Percentiles rank a stretch among this genome's conserved stretches.
phyloP scores from a whole-genome alignment of 306 rosid species.

The Corylus heterophylla region DNA sequence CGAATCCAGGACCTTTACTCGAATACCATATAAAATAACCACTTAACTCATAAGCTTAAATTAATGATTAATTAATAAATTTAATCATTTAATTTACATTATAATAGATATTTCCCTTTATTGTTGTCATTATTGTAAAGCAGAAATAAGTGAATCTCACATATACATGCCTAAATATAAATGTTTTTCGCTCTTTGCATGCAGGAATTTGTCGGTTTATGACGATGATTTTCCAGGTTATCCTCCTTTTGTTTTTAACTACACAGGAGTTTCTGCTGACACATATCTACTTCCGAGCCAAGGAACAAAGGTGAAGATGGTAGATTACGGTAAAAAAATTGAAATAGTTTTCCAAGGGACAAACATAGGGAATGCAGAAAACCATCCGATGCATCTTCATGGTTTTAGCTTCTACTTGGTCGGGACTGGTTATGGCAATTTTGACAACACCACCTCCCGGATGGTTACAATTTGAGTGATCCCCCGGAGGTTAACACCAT shows the following conservation, averaged over 20 bases:
- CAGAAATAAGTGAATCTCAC: no score
- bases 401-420: conserved; percentile 44
- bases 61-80: no score
- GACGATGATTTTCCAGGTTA: conserved; percentile 25
- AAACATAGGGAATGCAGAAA: conserved; percentile 18
- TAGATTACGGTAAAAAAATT: conserved; percentile 32
- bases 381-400: conserved; percentile 50
- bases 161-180: no score
- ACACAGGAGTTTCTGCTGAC: conserved; percentile 33
- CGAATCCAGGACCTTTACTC: no score
- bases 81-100: no score
- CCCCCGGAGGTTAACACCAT: conserved; percentile 32
- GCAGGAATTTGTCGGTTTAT: conserved; percentile 34
- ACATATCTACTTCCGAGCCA: conserved; percentile 13
- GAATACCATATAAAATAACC: no score
- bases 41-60: no score
- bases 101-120: no score
- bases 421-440: conserved; percentile 37
- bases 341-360: conserved; percentile 54
- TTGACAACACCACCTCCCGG: conserved; percentile 9
- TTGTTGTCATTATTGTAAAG: no score
- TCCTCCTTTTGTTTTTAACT: conserved; percentile 35
- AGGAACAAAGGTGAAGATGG: conserved; percentile 29
- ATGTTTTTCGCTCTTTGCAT: background rate
- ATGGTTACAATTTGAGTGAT: conserved; percentile 33